A percentile compares a stretch with the other conserved stretches of the same genome.
These are phyloP conservation scores for Oryza australiensis DNA, from an alignment of 176 grass and related monocot genomes.

Conservation along the genomic window DNA sequence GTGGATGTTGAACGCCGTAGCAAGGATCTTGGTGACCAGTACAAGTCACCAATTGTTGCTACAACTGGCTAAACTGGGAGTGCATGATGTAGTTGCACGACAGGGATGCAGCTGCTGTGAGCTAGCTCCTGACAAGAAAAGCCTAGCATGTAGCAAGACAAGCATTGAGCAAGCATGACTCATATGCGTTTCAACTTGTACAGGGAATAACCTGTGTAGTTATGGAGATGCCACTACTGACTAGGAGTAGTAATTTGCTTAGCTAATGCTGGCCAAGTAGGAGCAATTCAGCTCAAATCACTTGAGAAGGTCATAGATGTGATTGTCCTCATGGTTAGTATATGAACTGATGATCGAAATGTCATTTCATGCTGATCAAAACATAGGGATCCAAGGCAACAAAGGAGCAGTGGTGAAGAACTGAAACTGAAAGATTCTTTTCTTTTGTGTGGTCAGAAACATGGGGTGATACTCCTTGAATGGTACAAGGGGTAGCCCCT, in stretches of 20 bases:
- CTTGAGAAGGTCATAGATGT: not conserved
- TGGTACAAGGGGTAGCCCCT: not conserved
- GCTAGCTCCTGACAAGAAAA: not conserved
- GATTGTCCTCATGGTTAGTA: not conserved
- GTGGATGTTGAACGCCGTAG: not conserved
- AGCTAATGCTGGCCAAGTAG: not conserved
- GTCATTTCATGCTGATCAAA: not conserved
- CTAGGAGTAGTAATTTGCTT: too few species aligned
- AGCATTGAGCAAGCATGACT: not conserved
- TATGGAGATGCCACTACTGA: not conserved
- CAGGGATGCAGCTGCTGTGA: not conserved
- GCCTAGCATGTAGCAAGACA: not conserved
- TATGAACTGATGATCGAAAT: not conserved
- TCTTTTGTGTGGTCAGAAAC: not conserved
- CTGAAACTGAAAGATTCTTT: not conserved
- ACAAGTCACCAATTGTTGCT: not conserved
- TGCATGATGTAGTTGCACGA: not conserved
- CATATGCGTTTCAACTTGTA: not conserved
- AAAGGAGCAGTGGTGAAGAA: not conserved
- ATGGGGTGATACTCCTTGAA: conserved; percentile 5
- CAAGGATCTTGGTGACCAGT: conserved; percentile 12
- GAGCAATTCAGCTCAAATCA: not conserved
- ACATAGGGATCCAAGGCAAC: not conserved
- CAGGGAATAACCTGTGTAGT: not conserved
- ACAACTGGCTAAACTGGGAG: not conserved